phyloP scores from a whole-genome alignment of 1,139 yeast genomes.

The Citeromyces hawaiiensis region DNA sequence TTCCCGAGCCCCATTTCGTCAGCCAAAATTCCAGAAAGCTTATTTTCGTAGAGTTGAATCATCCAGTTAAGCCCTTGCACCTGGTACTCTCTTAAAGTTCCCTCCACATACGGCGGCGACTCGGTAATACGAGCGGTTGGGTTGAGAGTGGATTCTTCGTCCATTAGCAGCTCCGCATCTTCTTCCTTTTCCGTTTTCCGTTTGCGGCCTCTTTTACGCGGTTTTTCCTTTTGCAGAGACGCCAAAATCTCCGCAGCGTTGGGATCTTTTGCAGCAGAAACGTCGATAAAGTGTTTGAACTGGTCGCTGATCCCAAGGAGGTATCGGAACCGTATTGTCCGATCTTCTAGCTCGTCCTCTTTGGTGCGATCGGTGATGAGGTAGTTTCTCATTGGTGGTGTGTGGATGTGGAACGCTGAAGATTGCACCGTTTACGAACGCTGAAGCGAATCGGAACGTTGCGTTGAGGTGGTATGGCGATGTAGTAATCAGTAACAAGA shows the following conservation, averaged over 20 bases:
- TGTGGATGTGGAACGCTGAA: too few species aligned
- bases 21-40: conserved; percentile 83
- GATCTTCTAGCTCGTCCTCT: background rate
- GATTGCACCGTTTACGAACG: too few species aligned
- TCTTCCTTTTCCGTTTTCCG: conserved; percentile 85
- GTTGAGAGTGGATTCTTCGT: conserved; percentile 52
- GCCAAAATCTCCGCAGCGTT: conserved; percentile 41
- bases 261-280: conserved; percentile 65
- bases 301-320: conserved; percentile 72
- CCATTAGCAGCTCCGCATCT: conserved; percentile 75
- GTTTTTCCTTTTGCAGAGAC: conserved; percentile 35
- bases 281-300: conserved; percentile 79
- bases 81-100: conserved; percentile 66
- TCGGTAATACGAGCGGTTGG: conserved; percentile 58
- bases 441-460: too few species aligned
- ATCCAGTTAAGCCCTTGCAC: conserved; percentile 92
- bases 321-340: conserved; percentile 48
- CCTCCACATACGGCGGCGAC: conserved; percentile 63
- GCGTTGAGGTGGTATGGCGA: too few species aligned
- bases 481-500: too few species aligned
- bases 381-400: background rate
- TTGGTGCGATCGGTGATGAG: background rate
- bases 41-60: conserved; percentile 68
- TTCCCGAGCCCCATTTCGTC: conserved; percentile 99
- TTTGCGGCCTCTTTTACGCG: conserved; percentile 19